These are phyloP conservation scores for Coniochaeta pulveracea DNA, from an alignment of 2,329 filamentous ascomycete species.

Conservation along the genomic window DNA sequence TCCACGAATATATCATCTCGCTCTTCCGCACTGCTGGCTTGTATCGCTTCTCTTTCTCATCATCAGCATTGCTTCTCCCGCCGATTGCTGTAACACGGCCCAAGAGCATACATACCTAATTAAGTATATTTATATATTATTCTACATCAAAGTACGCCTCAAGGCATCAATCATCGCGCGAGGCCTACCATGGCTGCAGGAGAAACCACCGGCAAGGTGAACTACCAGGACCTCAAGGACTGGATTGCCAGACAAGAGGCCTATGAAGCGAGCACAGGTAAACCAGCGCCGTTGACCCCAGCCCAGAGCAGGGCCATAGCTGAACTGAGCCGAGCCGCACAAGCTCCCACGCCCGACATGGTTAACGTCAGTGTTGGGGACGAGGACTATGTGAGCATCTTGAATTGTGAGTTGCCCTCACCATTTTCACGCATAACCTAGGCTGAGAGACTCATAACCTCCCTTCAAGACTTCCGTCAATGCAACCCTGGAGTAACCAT, in stretches of 20 bases:
- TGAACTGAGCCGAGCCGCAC: slow-evolving; percentile 8
- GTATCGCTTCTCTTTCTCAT: no score
- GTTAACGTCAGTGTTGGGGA: slow-evolving; percentile 10
- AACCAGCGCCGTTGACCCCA: slow-evolving; percentile 24
- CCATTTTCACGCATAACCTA: not conserved
- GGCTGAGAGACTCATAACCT: not conserved
- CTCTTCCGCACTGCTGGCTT: no score
- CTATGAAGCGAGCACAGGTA: slow-evolving; percentile 17
- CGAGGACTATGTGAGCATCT: slow-evolving; percentile 26
- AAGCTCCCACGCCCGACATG: not conserved
- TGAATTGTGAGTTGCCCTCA: slow-evolving; percentile 20
- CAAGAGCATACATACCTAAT: no score
- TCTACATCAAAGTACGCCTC: not conserved
- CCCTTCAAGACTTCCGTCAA: slow-evolving; percentile 6
- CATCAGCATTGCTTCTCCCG: no score
- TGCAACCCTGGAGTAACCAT: slow-evolving; percentile 8
- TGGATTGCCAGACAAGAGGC: slow-evolving; percentile 30
- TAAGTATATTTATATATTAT: no score
- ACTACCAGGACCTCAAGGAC: slow-evolving; percentile 23
- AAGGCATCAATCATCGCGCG: not conserved
- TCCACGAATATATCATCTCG: no score
- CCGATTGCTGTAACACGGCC: no score
- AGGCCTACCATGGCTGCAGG: not conserved
- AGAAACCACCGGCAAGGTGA: slow-evolving; percentile 7
- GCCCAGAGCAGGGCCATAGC: slow-evolving; percentile 26